Evolutionary conservation across 2,329 filamentous ascomycete species (phyloP), one percentile per base, ranked within the genome.

Genomic region (Lecanicillium sp.): DNA sequence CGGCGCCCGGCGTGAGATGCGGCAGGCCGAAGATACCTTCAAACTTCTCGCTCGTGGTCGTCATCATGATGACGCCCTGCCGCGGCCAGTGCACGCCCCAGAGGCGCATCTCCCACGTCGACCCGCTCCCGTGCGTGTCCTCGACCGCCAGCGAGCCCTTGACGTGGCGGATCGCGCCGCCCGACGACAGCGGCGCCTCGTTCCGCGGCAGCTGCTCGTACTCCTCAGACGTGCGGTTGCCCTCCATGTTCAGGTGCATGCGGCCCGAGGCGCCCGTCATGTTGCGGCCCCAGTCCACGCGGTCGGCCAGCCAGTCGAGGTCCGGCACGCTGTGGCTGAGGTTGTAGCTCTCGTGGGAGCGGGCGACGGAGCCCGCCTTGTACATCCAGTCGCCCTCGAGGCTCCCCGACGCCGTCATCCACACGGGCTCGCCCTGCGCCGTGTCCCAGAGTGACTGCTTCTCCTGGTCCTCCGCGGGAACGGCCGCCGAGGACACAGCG

Each of bases 41-140:
- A 60, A 93, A 93, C 70, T 95, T 96, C 61, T 95, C 87, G 64
- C 90, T 96, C 40, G 90, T 91, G 1, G 91, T 96, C 2, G 86
- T 87, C 61, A 97, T 70, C 29, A 97, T 70, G 42, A 93, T 79
- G 12, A 82, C 79, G 2, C 93, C 93, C 53, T 86, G 79, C n/a
- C 78, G 76, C 30, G 86, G 83, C 74, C 90, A 94, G 68, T 97
- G 91, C 4, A 94, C 77, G 3, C 93, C 93, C 65, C 89, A 84
- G 42, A 95, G 68, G 44, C 79, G 76, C 68, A 94, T 81, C 56
- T 90, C 84, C 82, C 86, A 90, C 55, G 81, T 86, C 60, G 84
- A 84, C 5, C 86, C 85, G 51, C 66, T 64, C 9, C 67, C 79
- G 74, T 55, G 78, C 79, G 48, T 79, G 58, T 93, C 89, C 56